Conservation (phyloP, 208 protist genomes). For the Trypanosoma boissoni region DNA sequence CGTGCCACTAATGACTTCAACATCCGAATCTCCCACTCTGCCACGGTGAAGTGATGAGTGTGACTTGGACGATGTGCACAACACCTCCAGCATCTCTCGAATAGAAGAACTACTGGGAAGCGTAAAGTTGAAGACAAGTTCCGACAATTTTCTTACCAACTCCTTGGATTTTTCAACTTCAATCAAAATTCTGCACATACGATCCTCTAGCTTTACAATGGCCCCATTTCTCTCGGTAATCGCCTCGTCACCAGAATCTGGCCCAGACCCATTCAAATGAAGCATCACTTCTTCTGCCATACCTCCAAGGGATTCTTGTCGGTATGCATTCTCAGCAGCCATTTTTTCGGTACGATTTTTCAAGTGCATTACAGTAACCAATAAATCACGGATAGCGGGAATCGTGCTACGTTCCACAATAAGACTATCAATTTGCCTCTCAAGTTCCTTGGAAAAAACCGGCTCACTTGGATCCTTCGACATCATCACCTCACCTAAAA, state of each 20-base stretch:
- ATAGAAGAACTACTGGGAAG: constrained; percentile 9
- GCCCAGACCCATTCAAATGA: constrained; percentile 22
- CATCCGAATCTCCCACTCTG: background rate
- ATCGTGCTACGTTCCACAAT: constrained; percentile 11
- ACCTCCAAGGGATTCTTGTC: constrained; percentile 5
- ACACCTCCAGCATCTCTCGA: constrained; percentile 15
- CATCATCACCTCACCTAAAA: constrained; percentile 20
- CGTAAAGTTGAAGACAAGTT: background rate
- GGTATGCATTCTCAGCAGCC: constrained; percentile 7
- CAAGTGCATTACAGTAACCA: constrained; percentile 22
- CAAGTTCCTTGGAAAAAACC: constrained; percentile 21
- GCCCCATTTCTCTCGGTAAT: constrained; percentile 1
- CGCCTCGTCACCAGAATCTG: constrained; percentile 9
- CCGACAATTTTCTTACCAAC: constrained; percentile 8
- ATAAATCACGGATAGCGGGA: constrained; percentile 12
- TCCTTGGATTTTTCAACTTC: constrained; percentile 45
- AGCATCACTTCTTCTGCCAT: constrained; percentile 26
- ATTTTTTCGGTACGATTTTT: constrained; percentile 16
- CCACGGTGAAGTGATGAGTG: background rate
- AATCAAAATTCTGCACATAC: constrained; percentile 29
- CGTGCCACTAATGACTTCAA: constrained; percentile 12
- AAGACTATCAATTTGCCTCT: constrained; percentile 10
- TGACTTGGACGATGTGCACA: background rate
- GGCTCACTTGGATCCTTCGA: constrained; percentile 5
- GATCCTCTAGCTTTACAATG: constrained; percentile 15